Evolutionary conservation across 371 early-diverging fungal species (phyloP).

Genomic region (Mortierella sp.): DNA sequence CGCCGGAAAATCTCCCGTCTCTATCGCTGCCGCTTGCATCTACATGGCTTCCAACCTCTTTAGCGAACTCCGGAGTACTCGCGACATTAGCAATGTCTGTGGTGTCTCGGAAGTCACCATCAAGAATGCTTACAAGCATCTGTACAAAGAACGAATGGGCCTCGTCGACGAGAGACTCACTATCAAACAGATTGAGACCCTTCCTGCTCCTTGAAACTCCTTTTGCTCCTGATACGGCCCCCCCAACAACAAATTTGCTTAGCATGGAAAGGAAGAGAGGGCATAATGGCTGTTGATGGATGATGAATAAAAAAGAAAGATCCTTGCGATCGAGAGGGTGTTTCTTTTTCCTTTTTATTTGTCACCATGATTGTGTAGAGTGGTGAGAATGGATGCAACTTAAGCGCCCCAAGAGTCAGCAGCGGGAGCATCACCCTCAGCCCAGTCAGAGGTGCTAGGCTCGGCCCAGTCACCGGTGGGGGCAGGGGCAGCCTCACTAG

Average conservation of each 20-base stretch:
- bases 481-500: conserved; percentile 35
- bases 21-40: conserved; percentile 93
- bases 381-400: conserved; percentile 12
- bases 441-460: conserved; percentile 66
- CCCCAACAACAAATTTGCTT: too few species aligned
- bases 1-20: conserved; percentile 91
- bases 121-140: conserved; percentile 82
- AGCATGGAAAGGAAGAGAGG: too few species aligned
- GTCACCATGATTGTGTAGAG: too few species aligned
- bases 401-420: conserved; percentile 61
- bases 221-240: too few species aligned
- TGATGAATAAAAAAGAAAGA: too few species aligned
- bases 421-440: conserved; percentile 56
- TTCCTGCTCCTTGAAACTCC: conserved; percentile 31
- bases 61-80: conserved; percentile 71
- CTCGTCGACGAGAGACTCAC: conserved; percentile 60
- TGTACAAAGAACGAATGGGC: conserved; percentile 70
- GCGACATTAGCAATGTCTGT: conserved; percentile 83
- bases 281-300: too few species aligned
- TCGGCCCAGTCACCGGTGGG: conserved; percentile 63
- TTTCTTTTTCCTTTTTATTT: too few species aligned
- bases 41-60: conserved; percentile 85
- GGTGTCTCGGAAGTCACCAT: conserved; percentile 94
- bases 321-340: too few species aligned
- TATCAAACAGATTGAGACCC: conserved; percentile 23